These are phyloP conservation scores for Lactarius tabidus DNA, from an alignment of 768 basidiomycete genomes.

Conservation along the genomic window DNA sequence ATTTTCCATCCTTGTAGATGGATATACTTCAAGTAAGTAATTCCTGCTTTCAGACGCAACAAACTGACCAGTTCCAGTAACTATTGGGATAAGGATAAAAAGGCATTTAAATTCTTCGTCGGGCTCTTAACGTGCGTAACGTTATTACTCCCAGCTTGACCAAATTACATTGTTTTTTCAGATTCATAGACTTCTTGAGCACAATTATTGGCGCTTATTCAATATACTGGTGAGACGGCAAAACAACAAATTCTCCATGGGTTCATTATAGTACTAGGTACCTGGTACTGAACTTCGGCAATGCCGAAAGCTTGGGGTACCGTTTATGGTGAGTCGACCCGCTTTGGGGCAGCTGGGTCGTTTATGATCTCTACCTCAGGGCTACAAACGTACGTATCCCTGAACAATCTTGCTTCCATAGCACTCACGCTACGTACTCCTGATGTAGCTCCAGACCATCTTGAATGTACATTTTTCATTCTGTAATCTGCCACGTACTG, in stretches of 20 bases:
- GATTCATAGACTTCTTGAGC: conserved; percentile 44
- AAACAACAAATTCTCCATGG: not conserved
- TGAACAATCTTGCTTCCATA: no score
- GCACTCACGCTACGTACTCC: no score
- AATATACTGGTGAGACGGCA: conserved; percentile 42
- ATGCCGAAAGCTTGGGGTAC: conserved; percentile 35
- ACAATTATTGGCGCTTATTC: conserved; percentile 41
- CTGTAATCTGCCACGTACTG: no score
- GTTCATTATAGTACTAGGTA: conserved; percentile 36
- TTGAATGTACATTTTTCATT: no score
- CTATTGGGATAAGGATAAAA: not conserved
- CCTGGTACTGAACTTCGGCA: conserved; percentile 43
- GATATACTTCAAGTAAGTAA: not conserved
- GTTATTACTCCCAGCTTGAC: not conserved
- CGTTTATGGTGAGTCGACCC: conserved; percentile 40
- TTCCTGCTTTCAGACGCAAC: no score
- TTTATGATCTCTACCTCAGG: conserved; percentile 9
- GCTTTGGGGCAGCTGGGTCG: not conserved
- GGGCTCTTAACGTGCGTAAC: not conserved
- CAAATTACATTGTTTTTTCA: conserved; percentile 14
- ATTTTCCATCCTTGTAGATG: conserved; percentile 1
- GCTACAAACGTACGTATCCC: not conserved
- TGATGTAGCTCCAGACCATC: no score
- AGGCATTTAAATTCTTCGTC: not conserved
- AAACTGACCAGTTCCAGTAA: not conserved